Base-by-base conservation (phyloP, 2,329 filamentous ascomycete species). In the Calonectria pseudoreteaudii region DNA sequence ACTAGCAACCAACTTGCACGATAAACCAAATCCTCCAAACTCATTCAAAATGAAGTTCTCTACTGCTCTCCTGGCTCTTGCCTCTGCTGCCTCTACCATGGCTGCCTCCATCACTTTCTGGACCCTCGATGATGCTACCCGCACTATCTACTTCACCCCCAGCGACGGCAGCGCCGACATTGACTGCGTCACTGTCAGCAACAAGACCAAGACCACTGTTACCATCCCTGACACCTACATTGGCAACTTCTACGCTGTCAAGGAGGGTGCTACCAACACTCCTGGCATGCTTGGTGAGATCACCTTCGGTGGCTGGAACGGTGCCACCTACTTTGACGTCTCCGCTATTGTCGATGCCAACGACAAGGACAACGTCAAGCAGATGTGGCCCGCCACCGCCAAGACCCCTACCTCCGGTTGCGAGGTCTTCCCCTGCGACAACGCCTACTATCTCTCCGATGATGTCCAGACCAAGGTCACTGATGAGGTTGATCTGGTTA, bases 391-490 rank as follows among this genome's bases (percentile, higher is more conserved):
- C 34, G 81, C 81, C 70, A 78, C 68, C 66, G 68, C 75, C 71
- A 78, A 84, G 76, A 75, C 74, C 74, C 86, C 78, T 72, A 82
- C 87, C 79, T 90, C 88, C 26, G 90, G 90, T 52, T 91, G 90
- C 82, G 82, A 85, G 67, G 70, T 76, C 13, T 90, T 88, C 85
- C 89, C 89, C 62, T 91, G 90, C 84, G 74, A 84, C 80, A 90
- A 88, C 75, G 86, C 83, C 74, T 92, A 92, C 86, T 90, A 88
- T 82, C 81, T 85, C 20, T 80, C 85, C 13, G 87, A 91, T 71
- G 90, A 92, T 74, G 78, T 91, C 76, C 88, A 90, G 83, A 92
- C 90, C 80, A 88, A 90, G 83, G 81, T 84, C 49, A 91, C 89
- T 36, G 53, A 77, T 9, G 87, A 88, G 81, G 81, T 77, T 20